Conservation (phyloP, 352 stramenopile species). For the Phytopythium delawarense region DNA sequence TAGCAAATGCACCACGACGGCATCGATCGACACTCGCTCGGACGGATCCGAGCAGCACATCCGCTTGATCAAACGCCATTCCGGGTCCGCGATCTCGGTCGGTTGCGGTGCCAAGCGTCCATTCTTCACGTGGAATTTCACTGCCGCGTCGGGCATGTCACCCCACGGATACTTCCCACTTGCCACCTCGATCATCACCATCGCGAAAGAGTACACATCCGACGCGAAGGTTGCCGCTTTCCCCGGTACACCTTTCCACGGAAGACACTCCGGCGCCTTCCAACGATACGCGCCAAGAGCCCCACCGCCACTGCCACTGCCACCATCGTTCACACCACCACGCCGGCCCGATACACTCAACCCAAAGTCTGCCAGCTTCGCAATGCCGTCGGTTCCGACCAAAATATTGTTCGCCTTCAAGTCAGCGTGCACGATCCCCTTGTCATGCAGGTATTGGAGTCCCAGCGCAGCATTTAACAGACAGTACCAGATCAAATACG, state of each 20-base stretch:
- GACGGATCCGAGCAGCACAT: conserved; percentile 29
- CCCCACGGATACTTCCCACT: conserved; percentile 22
- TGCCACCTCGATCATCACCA: conserved; percentile 35
- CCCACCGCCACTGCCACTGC: not conserved
- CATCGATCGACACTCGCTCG: conserved; percentile 13
- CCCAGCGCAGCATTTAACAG: conserved; percentile 8
- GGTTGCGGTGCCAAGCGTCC: too few relatives aligned
- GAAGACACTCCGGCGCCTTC: conserved; percentile 13
- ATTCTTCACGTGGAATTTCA: too few relatives aligned
- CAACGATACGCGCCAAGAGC: conserved; percentile 4
- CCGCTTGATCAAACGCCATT: conserved; percentile 30
- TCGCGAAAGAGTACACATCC: conserved; percentile 36
- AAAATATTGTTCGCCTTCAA: conserved; percentile 23
- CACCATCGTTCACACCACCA: not conserved
- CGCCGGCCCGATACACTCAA: not conserved
- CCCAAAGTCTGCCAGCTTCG: conserved; percentile 17
- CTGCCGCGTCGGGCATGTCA: conserved; percentile 7
- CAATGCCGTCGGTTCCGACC: conserved; percentile 1
- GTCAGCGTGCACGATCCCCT: conserved; percentile 12
- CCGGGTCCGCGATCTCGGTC: conserved; percentile 20
- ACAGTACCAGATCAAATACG: conserved; percentile 2
- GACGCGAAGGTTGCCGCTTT: conserved; percentile 14
- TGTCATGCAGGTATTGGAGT: conserved; percentile 12
- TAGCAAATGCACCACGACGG: conserved; percentile 10
- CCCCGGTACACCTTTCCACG: not conserved